Conservation (phyloP, 257 asterid species). For the Solanum pinnatisectum region DNA sequence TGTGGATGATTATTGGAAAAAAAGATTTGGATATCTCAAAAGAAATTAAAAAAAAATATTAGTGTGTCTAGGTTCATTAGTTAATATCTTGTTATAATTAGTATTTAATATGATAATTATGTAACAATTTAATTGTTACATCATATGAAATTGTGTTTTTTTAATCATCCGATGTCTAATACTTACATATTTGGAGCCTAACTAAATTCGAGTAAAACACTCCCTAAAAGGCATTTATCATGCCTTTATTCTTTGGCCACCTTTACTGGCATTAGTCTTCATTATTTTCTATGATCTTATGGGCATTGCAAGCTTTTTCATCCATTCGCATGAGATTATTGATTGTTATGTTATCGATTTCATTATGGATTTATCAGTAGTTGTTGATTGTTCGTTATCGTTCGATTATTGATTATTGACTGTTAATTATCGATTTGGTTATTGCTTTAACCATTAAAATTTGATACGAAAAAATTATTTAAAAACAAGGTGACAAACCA, state of each 20-base stretch:
- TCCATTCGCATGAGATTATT: background rate
- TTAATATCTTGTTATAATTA: no score
- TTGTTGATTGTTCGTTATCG: no score
- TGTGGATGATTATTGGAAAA: background rate
- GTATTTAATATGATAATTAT: background rate
- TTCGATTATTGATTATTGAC: no score
- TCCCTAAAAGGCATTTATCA: background rate
- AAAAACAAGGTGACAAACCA: background rate
- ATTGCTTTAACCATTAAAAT: no score
- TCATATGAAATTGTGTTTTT: no score
- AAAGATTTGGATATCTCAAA: background rate
- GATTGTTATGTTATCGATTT: background rate
- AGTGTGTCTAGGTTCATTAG: background rate
- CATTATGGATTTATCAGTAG: no score
- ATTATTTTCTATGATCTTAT: no score
- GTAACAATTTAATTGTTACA: background rate
- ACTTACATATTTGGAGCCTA: background rate
- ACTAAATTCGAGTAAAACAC: background rate
- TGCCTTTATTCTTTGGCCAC: background rate
- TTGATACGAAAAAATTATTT: no score
- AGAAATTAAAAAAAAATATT: no score
- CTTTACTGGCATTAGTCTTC: background rate
- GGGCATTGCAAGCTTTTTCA: background rate
- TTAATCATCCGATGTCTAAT: background rate
- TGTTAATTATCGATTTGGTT: no score